Evolutionary conservation across 306 rosid species (phyloP), one percentile per base, ranked within the genome.

Genomic region (Prunus persica): DNA sequence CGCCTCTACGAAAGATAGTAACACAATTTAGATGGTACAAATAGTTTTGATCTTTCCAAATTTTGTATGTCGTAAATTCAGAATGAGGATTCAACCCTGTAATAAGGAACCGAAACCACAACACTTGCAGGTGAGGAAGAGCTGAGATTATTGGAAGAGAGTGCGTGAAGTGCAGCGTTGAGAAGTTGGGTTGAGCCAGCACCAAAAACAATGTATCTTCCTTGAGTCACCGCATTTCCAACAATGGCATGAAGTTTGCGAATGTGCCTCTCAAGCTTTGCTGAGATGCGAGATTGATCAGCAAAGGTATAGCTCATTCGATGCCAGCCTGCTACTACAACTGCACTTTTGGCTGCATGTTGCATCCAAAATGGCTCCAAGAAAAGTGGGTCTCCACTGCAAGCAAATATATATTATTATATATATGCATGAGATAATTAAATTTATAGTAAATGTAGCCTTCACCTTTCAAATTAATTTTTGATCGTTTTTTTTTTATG

Each of bases 281-380:
- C 16, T 47, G 86, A 84, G 49, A 87, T 79, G 55, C 0, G 28
- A 22, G 88, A 27, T 6, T 51, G 45, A 67, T 82, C 81, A 24
- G 73, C 34, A 22, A 73, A 84, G 3, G 10, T 1, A 19, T 87
- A 87, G 6, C 86, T 61, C 90, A 87, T 84, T 73, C 90, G 74
- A 65, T 87, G 91, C 91, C 88, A 87, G 5, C 91, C 91, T 62
- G 88, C 65, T 18, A 82, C 79, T 64, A 82, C 22, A 55, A 84
- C 10, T 0, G 83, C 90, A 56, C 88, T 87, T 2, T 76, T 63
- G 19, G 67, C 76, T 41, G 88, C 79, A 70, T 71, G 76, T 57
- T 38, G 11, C 83, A 38, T 82, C 90, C 88, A 87, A 62, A 76
- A 87, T 6, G 90, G 90, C 70, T 87, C 90, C 73, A 87, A 71